Evolutionary conservation across 2,329 filamentous ascomycete species (phyloP).

Genomic region (Pleochaeta shiraiana): DNA sequence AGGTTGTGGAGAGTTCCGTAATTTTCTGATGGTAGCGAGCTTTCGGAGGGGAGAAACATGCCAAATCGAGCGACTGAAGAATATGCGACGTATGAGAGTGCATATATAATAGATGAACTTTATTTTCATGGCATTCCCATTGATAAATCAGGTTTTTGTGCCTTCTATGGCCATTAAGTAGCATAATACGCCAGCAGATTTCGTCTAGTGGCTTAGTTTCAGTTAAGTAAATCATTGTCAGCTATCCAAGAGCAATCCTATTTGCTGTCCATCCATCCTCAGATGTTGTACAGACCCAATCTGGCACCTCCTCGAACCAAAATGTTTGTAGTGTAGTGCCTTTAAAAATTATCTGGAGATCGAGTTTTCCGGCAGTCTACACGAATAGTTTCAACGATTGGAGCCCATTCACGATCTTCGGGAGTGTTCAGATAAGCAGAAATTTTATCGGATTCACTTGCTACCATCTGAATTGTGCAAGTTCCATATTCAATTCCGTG

Average conservation of each 20-base stretch:
- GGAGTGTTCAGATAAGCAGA: neutral
- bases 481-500: neutral
- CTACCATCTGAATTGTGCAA: neutral
- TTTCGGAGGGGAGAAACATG: neutral
- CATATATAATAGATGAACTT: neutral
- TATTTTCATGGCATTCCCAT: neutral
- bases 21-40: neutral
- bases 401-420: neutral
- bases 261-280: neutral
- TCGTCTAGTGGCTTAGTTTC: neutral
- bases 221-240: neutral
- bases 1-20: neutral
- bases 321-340: neutral
- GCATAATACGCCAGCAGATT: neutral
- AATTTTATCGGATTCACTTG: neutral
- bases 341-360: neutral
- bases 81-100: neutral
- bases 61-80: neutral
- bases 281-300: neutral
- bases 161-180: conserved; percentile 1
- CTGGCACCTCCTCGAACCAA: neutral
- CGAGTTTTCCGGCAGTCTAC: neutral
- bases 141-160: neutral
- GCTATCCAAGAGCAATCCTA: conserved; percentile 1
- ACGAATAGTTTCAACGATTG: neutral